These are phyloP conservation scores for Falciphora oryzae DNA, from an alignment of 2,329 filamentous ascomycete species.

Conservation along the genomic window DNA sequence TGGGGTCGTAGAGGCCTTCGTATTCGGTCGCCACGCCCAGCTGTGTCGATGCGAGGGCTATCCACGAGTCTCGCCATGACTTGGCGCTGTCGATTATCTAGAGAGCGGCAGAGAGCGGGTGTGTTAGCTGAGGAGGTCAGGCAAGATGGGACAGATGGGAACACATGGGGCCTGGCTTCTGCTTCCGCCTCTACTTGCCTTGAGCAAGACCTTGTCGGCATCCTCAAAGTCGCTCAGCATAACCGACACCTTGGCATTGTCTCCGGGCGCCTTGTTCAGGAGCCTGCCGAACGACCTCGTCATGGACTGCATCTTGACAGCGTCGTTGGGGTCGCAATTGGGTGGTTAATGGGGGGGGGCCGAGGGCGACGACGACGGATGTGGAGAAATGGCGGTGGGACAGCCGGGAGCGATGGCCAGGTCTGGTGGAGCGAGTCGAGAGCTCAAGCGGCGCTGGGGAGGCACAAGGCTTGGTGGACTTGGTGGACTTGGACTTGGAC, in stretches of 20 bases:
- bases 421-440: background rate
- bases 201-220: constrained; percentile 66
- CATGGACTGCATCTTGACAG: constrained; percentile 58
- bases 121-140: constrained; percentile 12
- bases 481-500: no score
- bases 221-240: constrained; percentile 76
- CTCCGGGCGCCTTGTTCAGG: constrained; percentile 60
- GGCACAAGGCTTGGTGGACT: background rate
- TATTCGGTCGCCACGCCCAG: constrained; percentile 61
- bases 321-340: background rate
- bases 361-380: background rate
- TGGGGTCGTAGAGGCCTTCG: constrained; percentile 69
- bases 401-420: background rate
- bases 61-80: constrained; percentile 75
- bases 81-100: constrained; percentile 72
- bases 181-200: constrained; percentile 53
- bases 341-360: background rate
- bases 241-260: constrained; percentile 70
- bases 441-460: background rate
- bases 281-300: constrained; percentile 71
- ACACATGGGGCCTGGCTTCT: background rate
- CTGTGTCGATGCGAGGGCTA: constrained; percentile 63
- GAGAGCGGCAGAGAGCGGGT: constrained; percentile 8
- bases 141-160: background rate
- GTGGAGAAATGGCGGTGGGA: background rate